Evolutionary conservation across 257 asterid species (phyloP).

Genomic region (Osmanthus fragrans): DNA sequence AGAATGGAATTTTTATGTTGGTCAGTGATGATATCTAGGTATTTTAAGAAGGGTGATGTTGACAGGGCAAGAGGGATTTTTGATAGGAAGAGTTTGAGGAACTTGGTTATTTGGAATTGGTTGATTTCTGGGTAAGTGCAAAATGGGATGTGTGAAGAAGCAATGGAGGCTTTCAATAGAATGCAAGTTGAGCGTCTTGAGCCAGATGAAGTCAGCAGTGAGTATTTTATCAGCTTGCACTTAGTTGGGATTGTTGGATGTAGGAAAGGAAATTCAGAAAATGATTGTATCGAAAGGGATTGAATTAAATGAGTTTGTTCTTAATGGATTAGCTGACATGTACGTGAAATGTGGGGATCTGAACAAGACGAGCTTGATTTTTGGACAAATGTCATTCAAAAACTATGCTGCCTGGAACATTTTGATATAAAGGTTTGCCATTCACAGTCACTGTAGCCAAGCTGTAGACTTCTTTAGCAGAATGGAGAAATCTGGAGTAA

Average conservation of each 20-base stretch:
- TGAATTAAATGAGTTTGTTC: slow-evolving; percentile 53
- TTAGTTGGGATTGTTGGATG: slow-evolving; percentile 57
- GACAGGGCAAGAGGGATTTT: slow-evolving; percentile 56
- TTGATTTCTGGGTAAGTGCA: slow-evolving; percentile 79
- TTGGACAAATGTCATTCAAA: slow-evolving; percentile 41
- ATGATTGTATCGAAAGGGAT: slow-evolving; percentile 23
- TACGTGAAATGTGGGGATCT: slow-evolving; percentile 86
- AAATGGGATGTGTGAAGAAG: slow-evolving; percentile 58
- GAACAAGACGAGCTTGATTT: slow-evolving; percentile 48
- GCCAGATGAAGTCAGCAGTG: slow-evolving; percentile 67
- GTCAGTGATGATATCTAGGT: slow-evolving; percentile 74
- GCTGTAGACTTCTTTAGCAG: slow-evolving; percentile 47
- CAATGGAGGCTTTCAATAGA: slow-evolving; percentile 46
- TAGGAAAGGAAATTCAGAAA: no score
- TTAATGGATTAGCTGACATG: slow-evolving; percentile 41
- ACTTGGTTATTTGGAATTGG: slow-evolving; percentile 79
- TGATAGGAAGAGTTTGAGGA: slow-evolving; percentile 55
- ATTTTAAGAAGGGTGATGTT: slow-evolving; percentile 64
- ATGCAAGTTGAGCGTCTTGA: slow-evolving; percentile 64
- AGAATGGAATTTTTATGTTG: slow-evolving; percentile 58
- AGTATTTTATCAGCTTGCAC: slow-evolving; percentile 79
- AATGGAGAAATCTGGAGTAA: slow-evolving; percentile 56
- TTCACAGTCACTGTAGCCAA: slow-evolving; percentile 55
- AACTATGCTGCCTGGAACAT: slow-evolving; percentile 63
- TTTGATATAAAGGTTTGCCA: slow-evolving; percentile 58